Conservation (phyloP, 192 early-diverging fungal genomes). For the Rhizophlyctis rosea region DNA sequence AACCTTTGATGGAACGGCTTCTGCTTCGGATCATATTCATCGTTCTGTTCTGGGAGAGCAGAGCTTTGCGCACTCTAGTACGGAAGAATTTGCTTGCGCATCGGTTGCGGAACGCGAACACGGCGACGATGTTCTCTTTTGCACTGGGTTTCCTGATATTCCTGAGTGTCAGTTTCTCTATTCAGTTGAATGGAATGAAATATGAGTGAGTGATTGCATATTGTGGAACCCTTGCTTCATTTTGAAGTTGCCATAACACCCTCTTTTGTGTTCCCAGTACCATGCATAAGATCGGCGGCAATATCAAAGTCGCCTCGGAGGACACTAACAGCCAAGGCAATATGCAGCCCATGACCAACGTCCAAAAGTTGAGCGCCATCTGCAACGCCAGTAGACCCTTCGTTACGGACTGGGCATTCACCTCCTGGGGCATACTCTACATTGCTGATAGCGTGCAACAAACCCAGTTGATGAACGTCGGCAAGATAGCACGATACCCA, state of each 20-base stretch:
- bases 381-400: not conserved
- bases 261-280: too few species aligned
- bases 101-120: conserved; percentile 27
- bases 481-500: conserved; percentile 5
- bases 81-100: conserved; percentile 28
- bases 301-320: too few species aligned
- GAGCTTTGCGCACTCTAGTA: conserved; percentile 16
- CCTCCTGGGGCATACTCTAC: not conserved
- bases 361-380: not conserved
- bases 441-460: conserved; percentile 1
- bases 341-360: not conserved
- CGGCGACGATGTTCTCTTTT: conserved; percentile 28
- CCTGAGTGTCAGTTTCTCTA: conserved; percentile 17
- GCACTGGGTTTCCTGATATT: conserved; percentile 29
- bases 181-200: conserved; percentile 20
- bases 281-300: too few species aligned
- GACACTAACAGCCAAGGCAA: not conserved
- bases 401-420: conserved; percentile 21
- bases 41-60: conserved; percentile 22
- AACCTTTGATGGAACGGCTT: conserved; percentile 15
- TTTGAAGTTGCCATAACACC: too few species aligned
- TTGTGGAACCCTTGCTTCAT: too few species aligned
- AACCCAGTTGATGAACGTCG: conserved; percentile 23
- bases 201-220: conserved; percentile 12
- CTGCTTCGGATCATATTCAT: conserved; percentile 7